A percentile compares a stretch with the other conserved stretches of the same genome.
These are phyloP conservation scores for Fusarium nematophilum DNA, from an alignment of 2,329 filamentous ascomycete species.

Conservation along the genomic window DNA sequence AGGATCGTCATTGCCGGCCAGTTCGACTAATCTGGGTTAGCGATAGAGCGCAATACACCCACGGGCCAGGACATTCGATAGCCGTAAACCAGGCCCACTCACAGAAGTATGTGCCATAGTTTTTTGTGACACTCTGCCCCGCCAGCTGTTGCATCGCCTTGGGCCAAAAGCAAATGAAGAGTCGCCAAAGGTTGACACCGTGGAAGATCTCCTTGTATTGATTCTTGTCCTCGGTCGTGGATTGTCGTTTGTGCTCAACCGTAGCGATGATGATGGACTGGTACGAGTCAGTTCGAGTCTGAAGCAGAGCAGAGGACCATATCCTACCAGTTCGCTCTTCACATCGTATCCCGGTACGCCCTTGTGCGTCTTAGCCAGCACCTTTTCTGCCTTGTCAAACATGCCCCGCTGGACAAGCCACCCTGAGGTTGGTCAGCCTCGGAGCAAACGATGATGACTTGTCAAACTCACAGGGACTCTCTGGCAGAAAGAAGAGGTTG, in stretches of 20 bases:
- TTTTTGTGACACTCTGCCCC: conserved; percentile 14
- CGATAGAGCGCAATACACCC: too few species aligned
- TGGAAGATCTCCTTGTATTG: conserved; percentile 6
- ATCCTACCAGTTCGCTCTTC: neutral
- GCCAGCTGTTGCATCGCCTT: conserved; percentile 12
- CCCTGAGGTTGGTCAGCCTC: neutral
- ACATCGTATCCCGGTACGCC: conserved; percentile 6
- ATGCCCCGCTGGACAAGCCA: conserved; percentile 6
- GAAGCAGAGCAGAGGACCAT: neutral
- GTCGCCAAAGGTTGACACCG: conserved; percentile 9
- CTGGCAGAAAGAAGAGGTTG: conserved; percentile 7
- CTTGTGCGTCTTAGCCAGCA: conserved; percentile 1
- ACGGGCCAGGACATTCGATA: too few species aligned
- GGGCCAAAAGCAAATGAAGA: conserved; percentile 14
- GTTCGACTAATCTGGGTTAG: neutral
- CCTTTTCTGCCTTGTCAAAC: conserved; percentile 4
- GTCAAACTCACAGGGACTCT: conserved; percentile 9
- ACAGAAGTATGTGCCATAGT: conserved; percentile 15
- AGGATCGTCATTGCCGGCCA: conserved; percentile 1
- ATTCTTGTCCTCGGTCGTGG: neutral
- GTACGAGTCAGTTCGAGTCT: neutral
- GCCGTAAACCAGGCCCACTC: neutral
- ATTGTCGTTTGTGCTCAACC: neutral
- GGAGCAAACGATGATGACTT: neutral
- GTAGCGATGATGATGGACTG: conserved; percentile 1